Evolutionary conservation across 345 rosid genomes (phyloP), one percentile per base, ranked within the genome.

Genomic region (Crucihimalaya himalaica): DNA sequence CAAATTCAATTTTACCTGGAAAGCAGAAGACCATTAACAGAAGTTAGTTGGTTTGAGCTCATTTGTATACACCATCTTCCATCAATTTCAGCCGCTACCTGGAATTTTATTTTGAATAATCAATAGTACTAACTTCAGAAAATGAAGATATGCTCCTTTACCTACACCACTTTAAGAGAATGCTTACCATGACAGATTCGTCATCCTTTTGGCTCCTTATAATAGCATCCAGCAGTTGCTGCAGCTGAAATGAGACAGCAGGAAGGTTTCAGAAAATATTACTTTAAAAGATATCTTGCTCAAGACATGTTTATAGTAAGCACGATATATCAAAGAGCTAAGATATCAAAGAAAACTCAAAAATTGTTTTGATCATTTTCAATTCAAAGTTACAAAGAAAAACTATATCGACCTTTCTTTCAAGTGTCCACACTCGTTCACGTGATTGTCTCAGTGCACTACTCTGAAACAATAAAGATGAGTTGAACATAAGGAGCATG

Each of bases 31-130:
- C 97, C 93, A 43, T 84, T 76, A 46, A 87, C 74, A 74, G 72
- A 83, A 39, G 72, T 81, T 68, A 56, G 81, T 64, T 83, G 85
- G 72, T 83, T 84, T 32, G 74, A 78, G 76, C 88, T 86, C 29
- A 85, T 86, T 78, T 74, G 86, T 78, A 91, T 78, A 72, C 95
- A 94, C 97, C 95, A 91, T 84, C 98, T 87, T 62, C 97, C 97
- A 23, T 79, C 81, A 62, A 87, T 70, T 35, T 78, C 84, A 78
- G 82, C 81, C 65, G 81, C 84, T 76, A 78, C 90, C 98, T 94
- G 74, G 56, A 79, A 39, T 27, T 68, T 79, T 37, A 61, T 71
- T 37, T 48, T 42, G 20, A 71, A 73, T 40, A 15, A 66, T 10
- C 56, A 77, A 46, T 51, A 75, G 25, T 31, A 68, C 3, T 16